These are phyloP conservation scores for Clitoria ternatea DNA, from an alignment of 306 rosid genomes.

Conservation along the genomic window DNA sequence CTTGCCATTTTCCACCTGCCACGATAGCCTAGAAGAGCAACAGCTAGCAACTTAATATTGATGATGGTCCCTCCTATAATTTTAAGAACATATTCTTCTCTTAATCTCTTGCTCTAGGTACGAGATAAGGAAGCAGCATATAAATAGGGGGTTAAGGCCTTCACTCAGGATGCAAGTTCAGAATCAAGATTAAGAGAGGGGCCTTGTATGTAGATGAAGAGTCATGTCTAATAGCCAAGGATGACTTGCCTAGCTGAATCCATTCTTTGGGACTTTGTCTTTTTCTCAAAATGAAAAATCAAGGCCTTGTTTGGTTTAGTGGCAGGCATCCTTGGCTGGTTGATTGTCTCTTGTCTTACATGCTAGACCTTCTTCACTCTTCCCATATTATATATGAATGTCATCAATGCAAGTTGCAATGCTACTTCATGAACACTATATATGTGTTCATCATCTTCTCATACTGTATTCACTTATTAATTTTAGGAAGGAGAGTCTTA, in stretches of 20 bases:
- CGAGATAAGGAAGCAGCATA: slow-evolving; percentile 26
- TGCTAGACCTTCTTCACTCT: slow-evolving; percentile 53
- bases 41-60: background rate
- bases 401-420: too few species aligned
- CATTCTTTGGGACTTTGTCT: background rate
- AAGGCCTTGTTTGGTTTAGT: slow-evolving; percentile 15
- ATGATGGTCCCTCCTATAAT: slow-evolving; percentile 31
- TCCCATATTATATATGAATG: slow-evolving; percentile 3
- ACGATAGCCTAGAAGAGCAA: background rate
- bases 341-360: slow-evolving; percentile 71
- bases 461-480: too few species aligned
- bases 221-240: slow-evolving; percentile 59
- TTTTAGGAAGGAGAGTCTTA: too few species aligned
- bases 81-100: slow-evolving; percentile 39
- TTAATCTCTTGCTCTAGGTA: background rate
- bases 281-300: background rate
- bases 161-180: background rate
- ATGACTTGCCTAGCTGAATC: slow-evolving; percentile 58
- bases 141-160: slow-evolving; percentile 33
- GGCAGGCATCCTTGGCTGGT: slow-evolving; percentile 46
- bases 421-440: too few species aligned
- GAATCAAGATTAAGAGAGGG: slow-evolving; percentile 30
- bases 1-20: slow-evolving; percentile 15
- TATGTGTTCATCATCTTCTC: too few species aligned
- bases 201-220: slow-evolving; percentile 59